phyloP scores from a whole-genome alignment of 2,329 filamentous ascomycete genomes.

The Fusarium sp. region DNA sequence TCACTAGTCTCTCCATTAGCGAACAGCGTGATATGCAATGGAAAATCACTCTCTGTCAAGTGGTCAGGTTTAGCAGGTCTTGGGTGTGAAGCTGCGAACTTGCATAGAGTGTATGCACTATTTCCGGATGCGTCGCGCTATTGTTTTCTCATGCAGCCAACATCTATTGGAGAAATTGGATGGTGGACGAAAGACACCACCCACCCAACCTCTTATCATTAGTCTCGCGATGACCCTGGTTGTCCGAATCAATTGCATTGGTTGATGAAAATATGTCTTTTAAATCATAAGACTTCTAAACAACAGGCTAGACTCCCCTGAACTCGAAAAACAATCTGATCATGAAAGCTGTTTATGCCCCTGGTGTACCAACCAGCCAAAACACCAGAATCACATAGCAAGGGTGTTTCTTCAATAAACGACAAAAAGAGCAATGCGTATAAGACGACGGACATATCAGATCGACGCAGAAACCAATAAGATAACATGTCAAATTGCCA shows the following conservation, averaged over 20 bases:
- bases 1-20: background rate
- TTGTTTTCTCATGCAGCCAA: conserved; percentile 22
- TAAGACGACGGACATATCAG: background rate
- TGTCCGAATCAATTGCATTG: background rate
- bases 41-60: background rate
- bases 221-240: background rate
- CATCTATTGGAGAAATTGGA: background rate
- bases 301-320: background rate
- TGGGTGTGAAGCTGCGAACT: conserved; percentile 1
- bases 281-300: background rate
- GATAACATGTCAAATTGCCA: background rate
- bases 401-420: background rate
- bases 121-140: conserved; percentile 3
- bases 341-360: background rate
- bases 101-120: background rate
- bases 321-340: background rate
- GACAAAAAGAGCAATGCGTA: background rate
- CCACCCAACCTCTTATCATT: background rate
- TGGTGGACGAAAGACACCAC: background rate
- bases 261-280: background rate
- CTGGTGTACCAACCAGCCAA: background rate
- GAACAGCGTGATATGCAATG: background rate
- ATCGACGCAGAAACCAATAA: background rate
- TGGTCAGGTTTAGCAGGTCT: background rate
- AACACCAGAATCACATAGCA: background rate